Base-by-base conservation (phyloP, 2,329 filamentous ascomycete genomes). In the Leptographium procerum region DNA sequence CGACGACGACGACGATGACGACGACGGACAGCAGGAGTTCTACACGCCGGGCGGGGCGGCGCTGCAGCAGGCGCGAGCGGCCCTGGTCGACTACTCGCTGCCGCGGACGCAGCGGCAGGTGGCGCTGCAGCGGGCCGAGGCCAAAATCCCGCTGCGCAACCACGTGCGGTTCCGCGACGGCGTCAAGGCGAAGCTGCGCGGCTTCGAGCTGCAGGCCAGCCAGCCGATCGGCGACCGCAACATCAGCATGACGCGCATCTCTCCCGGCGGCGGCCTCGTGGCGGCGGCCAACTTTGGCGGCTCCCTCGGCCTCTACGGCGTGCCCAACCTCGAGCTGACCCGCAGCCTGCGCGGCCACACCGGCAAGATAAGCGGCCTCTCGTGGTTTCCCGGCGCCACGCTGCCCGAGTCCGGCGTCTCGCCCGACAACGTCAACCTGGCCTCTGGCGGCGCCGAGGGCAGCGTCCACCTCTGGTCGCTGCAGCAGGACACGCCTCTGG, bases 201-300 rank as follows among this genome's bases (percentile, higher is more conserved):
- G 79, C 1, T 95, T 96, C 64, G 92, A 97, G 67, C 79, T 99
- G 19, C 94, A 94, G 69, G 95, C 90, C 22, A 95, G 89, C 68
- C 94, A 99, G 72, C 92, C 90, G 60, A 90, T 91, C 0, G 91
- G 90, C 55, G 91, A 97, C 64, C 81, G 94, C 45, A 89, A 95
- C 24, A 84, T 99, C 58, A 92, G 91, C 71, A 92, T 97, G 73
- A 89, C 90, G 53, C 84, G 94, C 59, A 91, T 99, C 73, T 86
- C 92, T 9, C 94, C 94, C 0, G 87, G 88, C 66, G 89, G 90
- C 19, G 79, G 92, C 69, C 78, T 87, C 11, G 81, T 97, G 40
- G 94, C 92, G 3, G 89, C 90, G 2, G 94, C 94, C 45, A 96
- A 95, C 68, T 97, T 91, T 90, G 88, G 86, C 56, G 94, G 94